phyloP scores from a whole-genome alignment of 176 grass and related monocot genomes.

The Bolboschoenus planiculmis region DNA sequence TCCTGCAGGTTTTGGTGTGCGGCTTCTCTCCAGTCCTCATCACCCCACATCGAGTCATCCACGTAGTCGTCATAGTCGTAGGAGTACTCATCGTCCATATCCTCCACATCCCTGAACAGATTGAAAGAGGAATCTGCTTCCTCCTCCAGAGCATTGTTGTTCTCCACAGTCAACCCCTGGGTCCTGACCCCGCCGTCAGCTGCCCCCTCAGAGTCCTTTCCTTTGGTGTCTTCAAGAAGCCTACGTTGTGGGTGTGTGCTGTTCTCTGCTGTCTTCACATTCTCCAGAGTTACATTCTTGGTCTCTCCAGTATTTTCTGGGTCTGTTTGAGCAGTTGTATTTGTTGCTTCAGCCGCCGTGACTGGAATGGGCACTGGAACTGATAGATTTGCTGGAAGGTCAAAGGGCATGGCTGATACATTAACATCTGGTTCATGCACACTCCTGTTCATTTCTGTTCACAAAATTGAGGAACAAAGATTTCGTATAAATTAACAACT shows the following conservation, averaged over 20 bases:
- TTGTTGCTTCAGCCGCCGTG: neutral
- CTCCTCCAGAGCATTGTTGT: conserved; percentile 54
- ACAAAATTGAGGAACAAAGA: neutral
- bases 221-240: conserved; percentile 64
- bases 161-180: conserved; percentile 50
- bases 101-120: conserved; percentile 51
- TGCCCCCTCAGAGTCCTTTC: conserved; percentile 42
- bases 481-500: neutral
- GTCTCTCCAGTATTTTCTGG: neutral
- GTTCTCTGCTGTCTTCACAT: conserved; percentile 26
- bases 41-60: conserved; percentile 72
- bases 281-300: conserved; percentile 5
- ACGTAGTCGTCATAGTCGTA: conserved; percentile 57
- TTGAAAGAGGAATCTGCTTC: conserved; percentile 86
- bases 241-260: conserved; percentile 48
- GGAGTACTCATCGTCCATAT: conserved; percentile 40
- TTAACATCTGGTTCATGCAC: neutral
- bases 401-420: neutral
- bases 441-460: conserved; percentile 10
- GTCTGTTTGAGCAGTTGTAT: conserved; percentile 2
- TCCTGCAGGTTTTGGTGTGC: conserved; percentile 67
- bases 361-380: neutral
- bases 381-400: conserved; percentile 7
- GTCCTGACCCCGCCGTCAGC: conserved; percentile 17
- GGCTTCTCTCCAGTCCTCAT: conserved; percentile 88